Evolutionary conservation across 1,284 basidiomycete species (phyloP).

Genomic region (Ceratorhiza oryzae-sativae): DNA sequence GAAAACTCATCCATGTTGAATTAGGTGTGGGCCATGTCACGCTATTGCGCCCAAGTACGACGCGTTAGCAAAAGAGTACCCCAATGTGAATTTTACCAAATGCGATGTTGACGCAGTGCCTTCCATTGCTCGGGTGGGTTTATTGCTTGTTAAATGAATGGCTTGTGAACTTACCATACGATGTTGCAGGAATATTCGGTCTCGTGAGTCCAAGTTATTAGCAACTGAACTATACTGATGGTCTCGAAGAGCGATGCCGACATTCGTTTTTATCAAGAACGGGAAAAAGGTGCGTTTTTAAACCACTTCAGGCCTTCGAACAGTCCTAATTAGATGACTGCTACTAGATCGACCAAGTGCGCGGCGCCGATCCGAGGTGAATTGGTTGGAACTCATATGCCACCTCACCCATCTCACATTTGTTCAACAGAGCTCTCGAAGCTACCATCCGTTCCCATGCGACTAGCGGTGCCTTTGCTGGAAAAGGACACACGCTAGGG

Average conservation of each 20-base stretch:
- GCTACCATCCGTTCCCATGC: slow-evolving; percentile 60
- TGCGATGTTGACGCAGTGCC: slow-evolving; percentile 75
- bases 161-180: background rate
- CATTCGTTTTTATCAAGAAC: slow-evolving; percentile 78
- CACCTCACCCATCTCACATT: slow-evolving; percentile 9
- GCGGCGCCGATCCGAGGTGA: slow-evolving; percentile 70
- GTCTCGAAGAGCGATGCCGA: slow-evolving; percentile 62
- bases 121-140: slow-evolving; percentile 25
- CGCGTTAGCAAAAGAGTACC: slow-evolving; percentile 68
- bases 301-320: background rate
- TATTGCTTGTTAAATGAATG: background rate
- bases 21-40: slow-evolving; percentile 83
- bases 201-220: slow-evolving; percentile 64
- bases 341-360: slow-evolving; percentile 62
- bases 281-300: slow-evolving; percentile 54
- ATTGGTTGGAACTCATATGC: slow-evolving; percentile 45
- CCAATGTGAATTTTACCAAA: slow-evolving; percentile 76
- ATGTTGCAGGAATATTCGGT: slow-evolving; percentile 58
- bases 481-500: slow-evolving; percentile 75
- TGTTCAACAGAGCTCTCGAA: slow-evolving; percentile 61
- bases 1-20: background rate
- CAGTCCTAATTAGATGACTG: background rate
- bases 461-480: slow-evolving; percentile 61
- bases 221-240: background rate
- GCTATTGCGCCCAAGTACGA: slow-evolving; percentile 76